These are phyloP conservation scores for Nemania sp. DNA, from an alignment of 2,329 filamentous ascomycete species.

Conservation along the genomic window DNA sequence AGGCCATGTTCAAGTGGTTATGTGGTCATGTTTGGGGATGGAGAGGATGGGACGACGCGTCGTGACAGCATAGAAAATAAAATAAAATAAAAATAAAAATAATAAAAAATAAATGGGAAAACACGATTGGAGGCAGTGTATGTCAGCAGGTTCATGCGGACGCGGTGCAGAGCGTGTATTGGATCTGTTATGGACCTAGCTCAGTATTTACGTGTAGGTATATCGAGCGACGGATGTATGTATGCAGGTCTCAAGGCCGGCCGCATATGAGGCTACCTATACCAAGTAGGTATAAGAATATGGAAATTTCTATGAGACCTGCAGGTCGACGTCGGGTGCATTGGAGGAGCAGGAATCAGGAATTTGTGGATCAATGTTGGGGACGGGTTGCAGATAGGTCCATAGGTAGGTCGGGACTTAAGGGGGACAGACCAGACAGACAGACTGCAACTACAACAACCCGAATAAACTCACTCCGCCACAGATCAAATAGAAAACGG, in stretches of 20 bases:
- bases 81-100: conserved; percentile 20
- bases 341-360: not conserved
- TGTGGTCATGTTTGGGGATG: not conserved
- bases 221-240: conserved; percentile 25
- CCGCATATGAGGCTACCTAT: conserved; percentile 39
- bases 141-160: conserved; percentile 30
- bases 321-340: conserved; percentile 34
- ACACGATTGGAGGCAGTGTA: conserved; percentile 18
- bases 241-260: conserved; percentile 41
- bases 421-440: not conserved
- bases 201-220: conserved; percentile 2
- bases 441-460: conserved; percentile 25
- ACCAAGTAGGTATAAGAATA: conserved; percentile 21
- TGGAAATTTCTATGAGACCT: conserved; percentile 21
- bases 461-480: not conserved
- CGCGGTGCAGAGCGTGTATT: conserved; percentile 31
- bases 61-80: conserved; percentile 5
- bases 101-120: conserved; percentile 6
- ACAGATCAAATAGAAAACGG: not conserved
- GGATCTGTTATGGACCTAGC: conserved; percentile 24
- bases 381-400: not conserved
- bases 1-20: conserved; percentile 23
- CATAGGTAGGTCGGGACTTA: not conserved
- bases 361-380: conserved; percentile 25
- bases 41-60: conserved; percentile 31